These are phyloP conservation scores for Zasmidium cellare DNA, from an alignment of 2,329 filamentous ascomycete genomes.

Conservation along the genomic window DNA sequence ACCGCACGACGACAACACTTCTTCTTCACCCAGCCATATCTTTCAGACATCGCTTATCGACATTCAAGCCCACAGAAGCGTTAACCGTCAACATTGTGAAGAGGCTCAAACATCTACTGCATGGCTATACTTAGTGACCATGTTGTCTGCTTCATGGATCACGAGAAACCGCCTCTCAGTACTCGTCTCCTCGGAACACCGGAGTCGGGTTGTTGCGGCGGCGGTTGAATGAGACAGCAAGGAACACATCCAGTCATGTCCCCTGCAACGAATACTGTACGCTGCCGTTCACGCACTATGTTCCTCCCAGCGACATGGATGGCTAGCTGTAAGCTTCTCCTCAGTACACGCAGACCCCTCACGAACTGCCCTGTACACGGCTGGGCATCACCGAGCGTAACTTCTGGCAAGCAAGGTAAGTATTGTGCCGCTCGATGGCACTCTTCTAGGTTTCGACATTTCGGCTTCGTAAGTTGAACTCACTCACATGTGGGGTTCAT, in stretches of 20 bases:
- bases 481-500: not conserved
- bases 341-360: conserved; percentile 5
- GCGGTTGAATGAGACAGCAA: not conserved
- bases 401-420: not conserved
- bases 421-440: not conserved
- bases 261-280: not conserved
- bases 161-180: too few species aligned
- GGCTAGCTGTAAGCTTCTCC: conserved; percentile 7
- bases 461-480: not conserved
- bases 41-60: not conserved
- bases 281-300: too few species aligned
- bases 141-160: too few species aligned
- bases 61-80: too few species aligned
- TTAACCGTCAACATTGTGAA: too few species aligned
- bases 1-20: not conserved
- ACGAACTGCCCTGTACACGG: conserved; percentile 1
- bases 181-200: not conserved
- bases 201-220: conserved; percentile 5
- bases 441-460: not conserved
- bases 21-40: not conserved
- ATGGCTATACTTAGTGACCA: too few species aligned
- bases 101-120: too few species aligned
- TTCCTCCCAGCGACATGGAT: conserved; percentile 1
- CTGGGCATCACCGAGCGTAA: not conserved
- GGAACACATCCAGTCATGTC: not conserved